Evolutionary conservation across 768 basidiomycete genomes (phyloP).

Genomic region (Tulasnella sp.): DNA sequence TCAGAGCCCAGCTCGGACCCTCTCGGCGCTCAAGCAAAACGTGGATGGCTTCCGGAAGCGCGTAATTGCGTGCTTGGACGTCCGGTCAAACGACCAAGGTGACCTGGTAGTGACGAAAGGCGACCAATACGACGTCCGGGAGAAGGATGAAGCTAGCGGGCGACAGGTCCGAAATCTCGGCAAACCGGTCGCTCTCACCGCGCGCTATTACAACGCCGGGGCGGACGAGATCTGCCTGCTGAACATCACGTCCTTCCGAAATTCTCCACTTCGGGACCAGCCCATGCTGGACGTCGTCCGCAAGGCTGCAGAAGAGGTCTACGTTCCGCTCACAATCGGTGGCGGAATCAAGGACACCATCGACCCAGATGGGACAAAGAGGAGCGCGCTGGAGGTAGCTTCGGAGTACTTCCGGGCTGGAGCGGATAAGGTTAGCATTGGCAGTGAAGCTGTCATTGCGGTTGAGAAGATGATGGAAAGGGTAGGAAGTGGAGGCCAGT

Average conservation of each 20-base stretch:
- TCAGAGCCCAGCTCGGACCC: slow-evolving; percentile 4
- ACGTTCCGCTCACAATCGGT: slow-evolving; percentile 97
- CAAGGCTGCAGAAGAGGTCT: slow-evolving; percentile 81
- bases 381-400: slow-evolving; percentile 88
- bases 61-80: slow-evolving; percentile 96
- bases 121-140: slow-evolving; percentile 97
- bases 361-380: slow-evolving; percentile 90
- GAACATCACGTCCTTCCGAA: slow-evolving; percentile 99
- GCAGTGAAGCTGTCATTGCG: slow-evolving; percentile 90
- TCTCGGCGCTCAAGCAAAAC: slow-evolving; percentile 5
- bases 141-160: slow-evolving; percentile 48
- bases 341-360: slow-evolving; percentile 95
- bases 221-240: slow-evolving; percentile 97
- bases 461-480: slow-evolving; percentile 66
- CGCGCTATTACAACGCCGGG: slow-evolving; percentile 77
- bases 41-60: slow-evolving; percentile 79
- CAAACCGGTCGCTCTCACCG: slow-evolving; percentile 89
- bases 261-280: slow-evolving; percentile 91
- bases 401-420: slow-evolving; percentile 94
- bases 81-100: slow-evolving; percentile 90
- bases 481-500: slow-evolving; percentile 21
- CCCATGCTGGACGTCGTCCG: slow-evolving; percentile 97
- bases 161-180: slow-evolving; percentile 90
- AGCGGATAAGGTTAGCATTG: slow-evolving; percentile 98
- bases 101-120: slow-evolving; percentile 99